phyloP scores from a whole-genome alignment of 176 grass and related monocot species.

The Hordeum marinum region DNA sequence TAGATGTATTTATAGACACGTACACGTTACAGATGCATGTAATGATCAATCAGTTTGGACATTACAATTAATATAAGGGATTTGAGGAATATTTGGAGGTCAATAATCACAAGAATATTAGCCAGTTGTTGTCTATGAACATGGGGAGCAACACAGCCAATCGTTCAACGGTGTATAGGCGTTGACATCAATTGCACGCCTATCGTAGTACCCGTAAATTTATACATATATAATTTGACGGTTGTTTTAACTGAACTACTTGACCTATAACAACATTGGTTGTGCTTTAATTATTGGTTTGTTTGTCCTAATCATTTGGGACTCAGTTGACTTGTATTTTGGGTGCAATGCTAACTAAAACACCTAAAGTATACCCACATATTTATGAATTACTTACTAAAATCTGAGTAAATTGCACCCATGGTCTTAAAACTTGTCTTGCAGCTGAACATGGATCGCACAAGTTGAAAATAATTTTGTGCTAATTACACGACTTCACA shows the following conservation, averaged over 20 bases:
- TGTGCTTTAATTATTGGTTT: neutral
- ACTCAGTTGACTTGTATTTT: too few relatives aligned
- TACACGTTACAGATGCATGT: neutral
- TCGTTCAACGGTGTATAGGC: neutral
- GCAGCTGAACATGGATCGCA: neutral
- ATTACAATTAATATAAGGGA: neutral
- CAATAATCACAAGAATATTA: neutral
- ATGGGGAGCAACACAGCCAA: neutral
- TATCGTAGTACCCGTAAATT: neutral
- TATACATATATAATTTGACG: neutral
- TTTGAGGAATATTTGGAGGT: slow-evolving; percentile 12
- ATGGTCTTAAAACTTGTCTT: neutral
- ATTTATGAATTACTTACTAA: too few relatives aligned
- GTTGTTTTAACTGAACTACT: neutral
- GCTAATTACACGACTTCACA: too few relatives aligned
- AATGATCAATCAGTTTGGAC: neutral
- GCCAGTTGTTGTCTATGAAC: slow-evolving; percentile 8
- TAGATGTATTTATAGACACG: slow-evolving; percentile 20
- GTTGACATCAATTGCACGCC: neutral
- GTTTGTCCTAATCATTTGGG: neutral
- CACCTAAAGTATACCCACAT: too few relatives aligned
- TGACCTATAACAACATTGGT: neutral
- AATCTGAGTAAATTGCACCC: too few relatives aligned
- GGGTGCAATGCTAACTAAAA: too few relatives aligned
- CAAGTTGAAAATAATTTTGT: too few relatives aligned